Conservation (phyloP, 1,284 basidiomycete genomes). For the Paramarasmius palmivorus region DNA sequence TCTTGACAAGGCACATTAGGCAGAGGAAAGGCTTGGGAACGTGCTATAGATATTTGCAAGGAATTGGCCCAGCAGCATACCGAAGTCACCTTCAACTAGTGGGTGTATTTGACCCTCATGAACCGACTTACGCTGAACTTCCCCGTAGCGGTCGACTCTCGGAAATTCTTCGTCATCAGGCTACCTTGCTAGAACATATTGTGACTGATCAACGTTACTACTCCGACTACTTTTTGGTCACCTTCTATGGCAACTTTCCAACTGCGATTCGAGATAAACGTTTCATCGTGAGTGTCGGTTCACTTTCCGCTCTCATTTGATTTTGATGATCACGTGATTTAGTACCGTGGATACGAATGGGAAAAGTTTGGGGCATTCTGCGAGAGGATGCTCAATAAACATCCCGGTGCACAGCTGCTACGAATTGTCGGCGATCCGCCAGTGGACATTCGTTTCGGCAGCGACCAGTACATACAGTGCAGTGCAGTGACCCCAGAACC, state of each 20-base stretch:
- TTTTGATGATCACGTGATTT: constrained; percentile 8
- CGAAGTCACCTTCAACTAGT: constrained; percentile 90
- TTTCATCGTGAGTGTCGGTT: constrained; percentile 66
- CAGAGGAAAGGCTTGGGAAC: constrained; percentile 96
- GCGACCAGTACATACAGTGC: constrained; percentile 86
- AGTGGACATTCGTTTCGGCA: constrained; percentile 80
- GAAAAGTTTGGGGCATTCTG: constrained; percentile 89
- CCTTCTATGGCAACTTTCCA: constrained; percentile 92
- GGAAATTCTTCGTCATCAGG: constrained; percentile 85
- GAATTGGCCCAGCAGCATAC: constrained; percentile 86
- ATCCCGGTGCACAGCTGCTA: constrained; percentile 83
- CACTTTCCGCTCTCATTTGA: constrained; percentile 3
- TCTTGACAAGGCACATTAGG: constrained; percentile 42
- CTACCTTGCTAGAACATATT: constrained; percentile 81
- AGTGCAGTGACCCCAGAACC: constrained; percentile 86
- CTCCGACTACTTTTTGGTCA: constrained; percentile 91
- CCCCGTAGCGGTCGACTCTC: constrained; percentile 67
- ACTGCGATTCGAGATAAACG: constrained; percentile 82
- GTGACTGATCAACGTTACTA: constrained; percentile 82
- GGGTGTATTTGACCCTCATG: constrained; percentile 28
- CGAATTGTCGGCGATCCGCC: constrained; percentile 77
- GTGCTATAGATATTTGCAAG: constrained; percentile 90
- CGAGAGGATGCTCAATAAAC: constrained; percentile 91
- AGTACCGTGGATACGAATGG: constrained; percentile 92
- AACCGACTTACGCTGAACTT: constrained; percentile 9